phyloP scores from a whole-genome alignment of 768 basidiomycete genomes.

The Megacollybia marginata region DNA sequence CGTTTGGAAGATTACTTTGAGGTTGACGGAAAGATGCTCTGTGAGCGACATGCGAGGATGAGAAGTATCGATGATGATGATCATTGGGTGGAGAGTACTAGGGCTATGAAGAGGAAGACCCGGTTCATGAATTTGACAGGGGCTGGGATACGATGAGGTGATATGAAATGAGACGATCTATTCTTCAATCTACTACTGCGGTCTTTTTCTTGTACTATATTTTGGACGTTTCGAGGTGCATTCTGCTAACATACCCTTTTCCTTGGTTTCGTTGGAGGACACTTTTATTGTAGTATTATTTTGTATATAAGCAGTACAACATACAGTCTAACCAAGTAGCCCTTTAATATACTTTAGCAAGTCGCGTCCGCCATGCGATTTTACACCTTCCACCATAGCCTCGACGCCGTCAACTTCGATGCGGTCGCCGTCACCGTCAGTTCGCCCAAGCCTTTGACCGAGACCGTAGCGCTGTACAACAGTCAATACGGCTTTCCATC shows the following conservation, averaged over 20 bases:
- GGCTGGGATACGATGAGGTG: conserved; percentile 18
- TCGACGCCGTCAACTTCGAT: conserved; percentile 44
- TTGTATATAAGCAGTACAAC: neutral
- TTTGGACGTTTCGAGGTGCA: conserved; percentile 38
- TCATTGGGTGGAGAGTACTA: neutral
- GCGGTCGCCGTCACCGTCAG: conserved; percentile 7
- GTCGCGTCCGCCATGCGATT: conserved; percentile 65
- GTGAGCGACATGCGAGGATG: conserved; percentile 64
- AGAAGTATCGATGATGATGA: conserved; percentile 4
- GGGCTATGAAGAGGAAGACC: conserved; percentile 7
- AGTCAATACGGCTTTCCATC: conserved; percentile 75
- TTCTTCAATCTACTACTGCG: conserved; percentile 44
- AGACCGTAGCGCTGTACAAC: conserved; percentile 62
- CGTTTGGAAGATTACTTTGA: conserved; percentile 83
- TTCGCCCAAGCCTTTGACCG: conserved; percentile 39
- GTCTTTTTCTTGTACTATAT: conserved; percentile 61
- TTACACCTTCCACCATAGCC: conserved; percentile 74
- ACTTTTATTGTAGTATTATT: neutral
- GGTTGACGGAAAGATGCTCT: conserved; percentile 77
- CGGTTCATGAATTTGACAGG: conserved; percentile 5
- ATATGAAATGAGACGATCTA: conserved; percentile 3
- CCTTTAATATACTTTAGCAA: conserved; percentile 66
- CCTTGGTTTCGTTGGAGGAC: neutral
- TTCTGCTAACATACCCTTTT: neutral
- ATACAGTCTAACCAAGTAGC: conserved; percentile 41